phyloP scores from a whole-genome alignment of 2,329 filamentous ascomycete genomes.

The Pseudogymnoascus sp. region DNA sequence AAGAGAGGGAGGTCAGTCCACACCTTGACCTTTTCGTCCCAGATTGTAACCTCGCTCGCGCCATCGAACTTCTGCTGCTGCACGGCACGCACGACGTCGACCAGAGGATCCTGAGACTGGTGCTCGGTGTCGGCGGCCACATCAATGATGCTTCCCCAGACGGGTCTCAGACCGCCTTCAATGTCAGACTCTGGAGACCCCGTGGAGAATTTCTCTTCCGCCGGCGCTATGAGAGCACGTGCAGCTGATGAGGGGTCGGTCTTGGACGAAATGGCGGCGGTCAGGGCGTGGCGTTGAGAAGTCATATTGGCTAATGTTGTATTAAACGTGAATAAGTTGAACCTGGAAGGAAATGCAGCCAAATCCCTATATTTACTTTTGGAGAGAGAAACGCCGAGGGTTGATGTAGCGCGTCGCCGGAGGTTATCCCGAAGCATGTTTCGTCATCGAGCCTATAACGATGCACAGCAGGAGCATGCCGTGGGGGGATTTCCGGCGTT shows the following conservation, averaged over 20 bases:
- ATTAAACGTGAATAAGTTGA: not conserved
- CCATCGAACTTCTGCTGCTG: slow-evolving; percentile 13
- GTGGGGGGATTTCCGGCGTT: not conserved
- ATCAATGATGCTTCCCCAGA: slow-evolving; percentile 31
- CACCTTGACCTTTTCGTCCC: slow-evolving; percentile 17
- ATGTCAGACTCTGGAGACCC: slow-evolving; percentile 53
- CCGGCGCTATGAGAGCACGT: slow-evolving; percentile 1
- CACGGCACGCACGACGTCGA: slow-evolving; percentile 21
- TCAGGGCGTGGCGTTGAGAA: not conserved
- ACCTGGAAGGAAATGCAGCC: not conserved
- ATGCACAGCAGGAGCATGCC: not conserved
- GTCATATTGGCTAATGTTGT: not conserved
- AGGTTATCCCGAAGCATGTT: not conserved
- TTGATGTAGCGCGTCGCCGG: not conserved
- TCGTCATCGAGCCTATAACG: not conserved
- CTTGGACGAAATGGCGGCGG: not conserved
- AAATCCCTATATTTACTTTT: slow-evolving; percentile 2
- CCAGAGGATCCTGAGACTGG: slow-evolving; percentile 18
- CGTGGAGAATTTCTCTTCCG: not conserved
- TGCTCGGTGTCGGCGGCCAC: slow-evolving; percentile 19
- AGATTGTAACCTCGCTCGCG: slow-evolving; percentile 18
- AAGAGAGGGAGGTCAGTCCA: slow-evolving; percentile 27
- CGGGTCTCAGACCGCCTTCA: slow-evolving; percentile 58
- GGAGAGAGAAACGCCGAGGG: not conserved
- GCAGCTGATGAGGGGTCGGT: not conserved